Evolutionary conservation across 495 filamentous ascomycete species (phyloP), one percentile per base, ranked within the genome.

Genomic region (Penicillium robsamsonii): DNA sequence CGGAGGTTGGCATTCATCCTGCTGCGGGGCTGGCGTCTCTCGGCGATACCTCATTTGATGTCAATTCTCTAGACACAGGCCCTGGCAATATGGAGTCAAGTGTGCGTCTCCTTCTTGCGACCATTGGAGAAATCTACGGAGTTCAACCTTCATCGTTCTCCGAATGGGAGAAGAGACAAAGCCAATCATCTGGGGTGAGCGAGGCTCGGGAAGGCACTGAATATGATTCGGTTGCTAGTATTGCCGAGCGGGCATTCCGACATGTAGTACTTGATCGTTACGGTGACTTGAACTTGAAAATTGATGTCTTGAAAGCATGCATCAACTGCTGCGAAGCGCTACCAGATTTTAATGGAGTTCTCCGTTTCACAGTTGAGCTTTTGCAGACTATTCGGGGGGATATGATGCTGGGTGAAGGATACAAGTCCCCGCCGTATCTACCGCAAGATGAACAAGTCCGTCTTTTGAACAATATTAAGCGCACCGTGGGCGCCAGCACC

Each of bases 1-100:
- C 95, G 18, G 94, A 97, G 61, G 87, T 93, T 54, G 94, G 95
- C 5, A 87, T 98, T 43, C 94, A 97, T 70, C 95, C 95, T 44
- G 92, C 91, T 25, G 91, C 94, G 22, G 91, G 89, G 1, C 71
- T 95, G 40, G 82, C 85, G 12, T 85, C 85, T 57, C 71, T 92
- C 22, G 79, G 70, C 50, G 76, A 79, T 51, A 71, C 74, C 5
- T 66, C 75, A 2, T 78, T 78, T 55, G 74, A 79, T 59, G 75
- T 86, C n/a, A 84, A 83, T 33, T 82, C 87, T 8, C 71, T 94
- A 46, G 88, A 93, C 59, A 71, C 91, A 24, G 84, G 84, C 13
- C 86, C 89, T 59, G 86, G 84, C 0, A 89, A 92, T 58, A 82
- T 90, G 67, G 89, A 92, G 67, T 75, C 78, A 50, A 90, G 91